Evolutionary conservation across 75 land plant species (phyloP).

Genomic region (Pinus taeda): DNA sequence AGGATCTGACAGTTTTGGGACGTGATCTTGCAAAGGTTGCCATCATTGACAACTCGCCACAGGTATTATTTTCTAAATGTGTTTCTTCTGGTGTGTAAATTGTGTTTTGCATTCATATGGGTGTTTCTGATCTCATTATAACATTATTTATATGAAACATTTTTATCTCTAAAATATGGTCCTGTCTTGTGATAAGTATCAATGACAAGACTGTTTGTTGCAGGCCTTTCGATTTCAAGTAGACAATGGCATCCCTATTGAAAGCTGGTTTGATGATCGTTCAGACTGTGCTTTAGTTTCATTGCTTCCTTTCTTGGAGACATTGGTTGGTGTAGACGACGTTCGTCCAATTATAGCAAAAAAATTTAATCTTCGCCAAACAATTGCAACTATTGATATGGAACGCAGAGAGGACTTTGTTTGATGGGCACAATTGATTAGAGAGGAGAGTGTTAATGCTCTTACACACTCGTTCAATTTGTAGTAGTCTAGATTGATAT

Average conservation of each 20-base stretch:
- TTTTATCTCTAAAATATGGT: background rate
- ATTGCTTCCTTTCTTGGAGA: slow-evolving; percentile 81
- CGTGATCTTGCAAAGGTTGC: no score
- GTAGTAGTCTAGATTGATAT: background rate
- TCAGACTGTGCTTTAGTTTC: slow-evolving; percentile 50
- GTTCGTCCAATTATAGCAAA: slow-evolving; percentile 76
- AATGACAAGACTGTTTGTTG: background rate
- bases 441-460: slow-evolving; percentile 2
- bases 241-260: slow-evolving; percentile 86
- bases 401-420: slow-evolving; percentile 1
- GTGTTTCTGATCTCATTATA: background rate
- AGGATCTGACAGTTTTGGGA: no score
- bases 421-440: background rate
- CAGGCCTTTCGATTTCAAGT: slow-evolving; percentile 92
- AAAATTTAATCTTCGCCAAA: slow-evolving; percentile 66
- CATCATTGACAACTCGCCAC: no score
- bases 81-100: background rate
- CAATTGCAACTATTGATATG: slow-evolving; percentile 23
- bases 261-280: slow-evolving; percentile 83
- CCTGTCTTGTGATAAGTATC: background rate
- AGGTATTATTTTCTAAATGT: slow-evolving; percentile 14
- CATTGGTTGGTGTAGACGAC: slow-evolving; percentile 65
- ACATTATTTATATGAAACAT: background rate
- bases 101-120: background rate
- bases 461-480: background rate